Percentiles rank a stretch among this genome's conserved stretches.
Evolutionary conservation across 1,284 basidiomycete genomes (phyloP).

Genomic region (Wallemia mellicola): DNA sequence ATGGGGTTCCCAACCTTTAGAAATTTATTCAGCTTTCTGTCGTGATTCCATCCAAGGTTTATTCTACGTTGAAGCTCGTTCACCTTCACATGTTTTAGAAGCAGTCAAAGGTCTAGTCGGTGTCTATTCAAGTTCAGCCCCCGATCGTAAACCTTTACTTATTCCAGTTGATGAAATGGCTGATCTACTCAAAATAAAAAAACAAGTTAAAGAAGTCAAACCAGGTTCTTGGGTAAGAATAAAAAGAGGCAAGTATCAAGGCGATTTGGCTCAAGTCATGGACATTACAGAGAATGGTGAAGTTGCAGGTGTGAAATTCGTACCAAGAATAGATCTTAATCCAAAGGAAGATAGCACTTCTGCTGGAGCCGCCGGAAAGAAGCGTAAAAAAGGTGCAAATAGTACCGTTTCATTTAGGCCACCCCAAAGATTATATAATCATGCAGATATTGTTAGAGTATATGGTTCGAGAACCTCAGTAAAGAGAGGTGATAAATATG

Average conservation of each 20-base stretch:
- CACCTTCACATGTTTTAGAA: slow-evolving; percentile 52
- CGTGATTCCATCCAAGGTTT: slow-evolving; percentile 80
- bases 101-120: slow-evolving; percentile 76
- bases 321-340: slow-evolving; percentile 86
- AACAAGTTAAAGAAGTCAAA: slow-evolving; percentile 57
- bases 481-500: slow-evolving; percentile 36
- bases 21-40: slow-evolving; percentile 75
- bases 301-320: slow-evolving; percentile 70
- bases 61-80: slow-evolving; percentile 82
- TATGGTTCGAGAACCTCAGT: slow-evolving; percentile 48
- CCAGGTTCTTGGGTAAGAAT: slow-evolving; percentile 86
- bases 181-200: slow-evolving; percentile 77
- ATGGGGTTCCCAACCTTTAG: slow-evolving; percentile 31
- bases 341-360: slow-evolving; percentile 40
- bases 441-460: slow-evolving; percentile 66
- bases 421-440: slow-evolving; percentile 74
- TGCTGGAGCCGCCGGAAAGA: slow-evolving; percentile 25
- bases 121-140: slow-evolving; percentile 33
- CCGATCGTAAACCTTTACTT: slow-evolving; percentile 35
- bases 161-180: slow-evolving; percentile 98
- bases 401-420: slow-evolving; percentile 31
- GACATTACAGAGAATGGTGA: slow-evolving; percentile 82
- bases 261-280: slow-evolving; percentile 82
- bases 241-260: slow-evolving; percentile 71
- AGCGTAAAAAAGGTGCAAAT: slow-evolving; percentile 13